A percentile compares a stretch with the other conserved stretches of the same genome.
Conservation (phyloP, 495 filamentous ascomycete genomes). For the Evernia prunastri region DNA sequence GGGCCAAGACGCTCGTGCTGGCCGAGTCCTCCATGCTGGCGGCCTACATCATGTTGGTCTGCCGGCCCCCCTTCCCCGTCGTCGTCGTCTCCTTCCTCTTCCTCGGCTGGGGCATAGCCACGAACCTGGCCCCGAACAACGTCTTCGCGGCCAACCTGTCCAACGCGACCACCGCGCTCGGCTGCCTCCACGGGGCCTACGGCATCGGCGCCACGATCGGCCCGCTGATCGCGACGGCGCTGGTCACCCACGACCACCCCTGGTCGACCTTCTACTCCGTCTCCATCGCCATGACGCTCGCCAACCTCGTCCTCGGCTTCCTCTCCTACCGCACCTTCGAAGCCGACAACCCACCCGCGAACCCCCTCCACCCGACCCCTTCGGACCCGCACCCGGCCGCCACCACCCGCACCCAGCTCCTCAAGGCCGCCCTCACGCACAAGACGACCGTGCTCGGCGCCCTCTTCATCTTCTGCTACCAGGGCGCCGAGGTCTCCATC, state of each 20-base stretch:
- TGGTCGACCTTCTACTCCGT: slow-evolving; percentile 62
- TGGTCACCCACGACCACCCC: slow-evolving; percentile 45
- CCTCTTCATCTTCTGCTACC: slow-evolving; percentile 75
- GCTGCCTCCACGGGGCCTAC: slow-evolving; percentile 61
- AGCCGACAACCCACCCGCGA: slow-evolving; percentile 29
- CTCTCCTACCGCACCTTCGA: slow-evolving; percentile 37
- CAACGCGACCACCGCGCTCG: slow-evolving; percentile 55
- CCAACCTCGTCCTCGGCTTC: slow-evolving; percentile 23
- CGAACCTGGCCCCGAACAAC: slow-evolving; percentile 65
- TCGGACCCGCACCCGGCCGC: slow-evolving; percentile 27
- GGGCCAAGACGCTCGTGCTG: slow-evolving; percentile 53
- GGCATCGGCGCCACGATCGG: slow-evolving; percentile 65
- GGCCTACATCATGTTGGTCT: slow-evolving; percentile 58
- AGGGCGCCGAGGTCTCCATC: slow-evolving; percentile 70
- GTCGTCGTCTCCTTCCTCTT: slow-evolving; percentile 61
- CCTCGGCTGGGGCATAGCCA: slow-evolving; percentile 58
- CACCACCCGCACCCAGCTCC: slow-evolving; percentile 24
- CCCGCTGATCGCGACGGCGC: slow-evolving; percentile 63
- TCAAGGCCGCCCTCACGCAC: slow-evolving; percentile 47
- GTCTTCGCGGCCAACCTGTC: slow-evolving; percentile 66
- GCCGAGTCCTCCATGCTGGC: slow-evolving; percentile 43
- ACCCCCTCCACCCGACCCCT: slow-evolving; percentile 34
- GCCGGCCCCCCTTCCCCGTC: slow-evolving; percentile 60
- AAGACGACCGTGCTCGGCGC: slow-evolving; percentile 61
- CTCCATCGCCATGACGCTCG: slow-evolving; percentile 32